phyloP scores from a whole-genome alignment of 73 alveolate species.

The Paramecium pentaurelia region DNA sequence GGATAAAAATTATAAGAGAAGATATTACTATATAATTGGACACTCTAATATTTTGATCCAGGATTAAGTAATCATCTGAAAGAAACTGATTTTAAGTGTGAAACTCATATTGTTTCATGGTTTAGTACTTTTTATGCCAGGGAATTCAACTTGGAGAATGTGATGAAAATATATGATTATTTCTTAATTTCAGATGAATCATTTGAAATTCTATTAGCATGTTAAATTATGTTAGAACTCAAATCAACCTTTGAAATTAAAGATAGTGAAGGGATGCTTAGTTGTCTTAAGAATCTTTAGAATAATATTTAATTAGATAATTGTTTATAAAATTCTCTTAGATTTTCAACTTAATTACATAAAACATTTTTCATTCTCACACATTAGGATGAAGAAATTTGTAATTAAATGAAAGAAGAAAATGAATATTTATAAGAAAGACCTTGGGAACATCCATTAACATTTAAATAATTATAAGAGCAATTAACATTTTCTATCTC shows the following conservation, averaged over 20 bases:
- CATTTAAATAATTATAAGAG: neutral
- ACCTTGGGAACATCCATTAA: conserved; percentile 45
- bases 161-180: neutral
- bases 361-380: conserved; percentile 1
- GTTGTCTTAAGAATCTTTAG: conserved; percentile 2
- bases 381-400: neutral
- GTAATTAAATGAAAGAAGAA: neutral
- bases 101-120: conserved; percentile 8
- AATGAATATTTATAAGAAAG: conserved; percentile 32
- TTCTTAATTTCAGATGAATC: neutral
- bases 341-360: neutral
- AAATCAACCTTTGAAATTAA: conserved; percentile 22
- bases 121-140: neutral
- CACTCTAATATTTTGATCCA: conserved; percentile 7
- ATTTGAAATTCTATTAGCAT: conserved; percentile 9
- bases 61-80: neutral
- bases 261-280: conserved; percentile 27
- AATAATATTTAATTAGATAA: neutral
- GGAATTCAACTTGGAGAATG: neutral
- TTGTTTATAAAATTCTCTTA: neutral
- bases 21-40: neutral
- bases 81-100: neutral
- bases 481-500: neutral
- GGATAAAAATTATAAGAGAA: neutral
- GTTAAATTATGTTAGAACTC: neutral